A percentile compares a stretch with the other conserved stretches of the same genome.
These are phyloP conservation scores for Amanita molliuscula DNA, from an alignment of 768 basidiomycete genomes.

Conservation along the genomic window DNA sequence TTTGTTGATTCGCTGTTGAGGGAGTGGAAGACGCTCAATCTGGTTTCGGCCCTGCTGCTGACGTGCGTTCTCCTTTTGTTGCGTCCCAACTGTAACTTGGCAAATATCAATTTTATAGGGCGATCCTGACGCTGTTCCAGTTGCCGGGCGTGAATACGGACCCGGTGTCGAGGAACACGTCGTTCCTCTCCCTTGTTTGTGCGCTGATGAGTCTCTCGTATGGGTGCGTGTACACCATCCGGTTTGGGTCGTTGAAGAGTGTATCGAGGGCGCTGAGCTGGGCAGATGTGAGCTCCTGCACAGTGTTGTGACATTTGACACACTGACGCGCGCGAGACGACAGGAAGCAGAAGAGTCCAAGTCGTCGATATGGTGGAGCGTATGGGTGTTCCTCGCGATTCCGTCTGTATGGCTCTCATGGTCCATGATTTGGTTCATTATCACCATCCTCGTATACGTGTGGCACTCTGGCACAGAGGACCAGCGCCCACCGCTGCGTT, in stretches of 20 bases:
- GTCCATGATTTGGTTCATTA: constrained; percentile 60
- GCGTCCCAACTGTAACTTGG: no score
- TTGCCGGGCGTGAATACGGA: constrained; percentile 40
- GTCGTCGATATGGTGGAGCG: constrained; percentile 25
- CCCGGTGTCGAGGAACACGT: constrained; percentile 50
- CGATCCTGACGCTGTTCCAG: constrained; percentile 65
- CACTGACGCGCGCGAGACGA: not conserved
- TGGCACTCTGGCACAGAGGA: constrained; percentile 53
- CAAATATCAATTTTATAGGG: no score
- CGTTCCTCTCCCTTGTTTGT: constrained; percentile 54
- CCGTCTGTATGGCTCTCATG: constrained; percentile 66
- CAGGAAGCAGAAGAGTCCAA: constrained; percentile 46
- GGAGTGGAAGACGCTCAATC: constrained; percentile 70
- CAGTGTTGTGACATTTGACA: not conserved
- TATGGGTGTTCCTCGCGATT: constrained; percentile 29
- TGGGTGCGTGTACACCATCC: constrained; percentile 65
- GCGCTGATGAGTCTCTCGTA: constrained; percentile 63
- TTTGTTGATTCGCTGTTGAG: constrained; percentile 60
- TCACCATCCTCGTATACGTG: constrained; percentile 55
- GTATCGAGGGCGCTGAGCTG: constrained; percentile 64
- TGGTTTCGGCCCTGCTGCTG: constrained; percentile 55
- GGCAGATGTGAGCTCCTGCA: constrained; percentile 42
- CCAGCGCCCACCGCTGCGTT: no score
- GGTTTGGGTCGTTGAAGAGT: constrained; percentile 63
- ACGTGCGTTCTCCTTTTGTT: no score